These are phyloP conservation scores for Bryum argenteum DNA, from an alignment of 225 moss, liverwort and hornwort genomes.

Conservation along the genomic window DNA sequence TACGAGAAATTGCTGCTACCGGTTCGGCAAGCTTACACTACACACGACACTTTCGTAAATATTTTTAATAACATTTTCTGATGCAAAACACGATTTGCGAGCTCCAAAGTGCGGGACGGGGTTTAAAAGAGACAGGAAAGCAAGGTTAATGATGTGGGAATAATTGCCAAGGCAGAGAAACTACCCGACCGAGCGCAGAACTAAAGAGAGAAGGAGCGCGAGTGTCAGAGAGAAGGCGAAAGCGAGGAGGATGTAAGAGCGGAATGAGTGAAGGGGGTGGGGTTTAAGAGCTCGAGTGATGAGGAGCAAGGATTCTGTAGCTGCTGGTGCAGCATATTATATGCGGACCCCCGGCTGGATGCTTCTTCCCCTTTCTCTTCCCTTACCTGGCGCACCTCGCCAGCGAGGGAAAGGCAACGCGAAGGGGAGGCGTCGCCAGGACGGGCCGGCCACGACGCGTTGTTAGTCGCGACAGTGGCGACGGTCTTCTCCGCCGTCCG, in stretches of 20 bases:
- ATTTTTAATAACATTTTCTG: background rate
- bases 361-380: slow-evolving; percentile 1
- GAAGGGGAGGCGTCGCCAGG: slow-evolving; percentile 1
- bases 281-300: slow-evolving; percentile 12
- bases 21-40: background rate
- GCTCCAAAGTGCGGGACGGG: too few species aligned
- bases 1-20: too few species aligned
- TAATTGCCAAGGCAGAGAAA: background rate
- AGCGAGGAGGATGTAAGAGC: slow-evolving; percentile 21
- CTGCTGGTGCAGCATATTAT: slow-evolving; percentile 27
- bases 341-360: slow-evolving; percentile 13
- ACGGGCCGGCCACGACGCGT: slow-evolving; percentile 4
- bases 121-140: background rate
- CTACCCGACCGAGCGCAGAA: background rate
- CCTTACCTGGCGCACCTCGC: slow-evolving; percentile 7
- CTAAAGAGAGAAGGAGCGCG: background rate
- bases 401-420: background rate
- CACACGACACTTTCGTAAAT: background rate
- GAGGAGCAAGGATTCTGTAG: slow-evolving; percentile 25
- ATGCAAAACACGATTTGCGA: too few species aligned
- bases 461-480: background rate
- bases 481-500: background rate
- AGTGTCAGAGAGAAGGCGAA: slow-evolving; percentile 24
- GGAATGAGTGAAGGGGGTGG: background rate
- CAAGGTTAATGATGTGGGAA: background rate